Percentiles rank a stretch among this genome's conserved stretches.
Evolutionary conservation across 352 stramenopile genomes (phyloP).

Genomic region (Globisporangium echinulatum): DNA sequence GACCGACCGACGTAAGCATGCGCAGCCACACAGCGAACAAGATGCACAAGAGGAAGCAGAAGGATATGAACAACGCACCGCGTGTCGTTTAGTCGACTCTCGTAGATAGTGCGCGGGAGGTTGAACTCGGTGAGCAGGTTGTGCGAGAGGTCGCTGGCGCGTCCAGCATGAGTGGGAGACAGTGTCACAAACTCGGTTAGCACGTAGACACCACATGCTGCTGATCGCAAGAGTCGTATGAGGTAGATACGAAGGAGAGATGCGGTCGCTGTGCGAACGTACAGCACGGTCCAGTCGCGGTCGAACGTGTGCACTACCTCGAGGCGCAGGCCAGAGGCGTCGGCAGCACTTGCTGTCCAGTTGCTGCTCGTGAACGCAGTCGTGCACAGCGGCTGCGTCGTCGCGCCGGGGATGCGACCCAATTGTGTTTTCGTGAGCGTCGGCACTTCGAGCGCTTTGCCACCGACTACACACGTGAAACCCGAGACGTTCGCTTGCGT

Average conservation of each 20-base stretch:
- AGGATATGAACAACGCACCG: not conserved
- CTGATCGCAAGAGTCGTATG: not conserved
- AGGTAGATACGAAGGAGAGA: too few relatives aligned
- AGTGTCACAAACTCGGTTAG: not conserved
- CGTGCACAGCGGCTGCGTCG: not conserved
- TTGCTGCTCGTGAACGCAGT: constrained; percentile 3
- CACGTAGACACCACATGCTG: not conserved
- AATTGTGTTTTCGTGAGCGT: not conserved
- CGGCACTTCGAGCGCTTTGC: not conserved
- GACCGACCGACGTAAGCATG: too few relatives aligned
- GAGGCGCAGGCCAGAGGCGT: constrained; percentile 7
- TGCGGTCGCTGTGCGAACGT: not conserved
- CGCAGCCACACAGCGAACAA: too few relatives aligned
- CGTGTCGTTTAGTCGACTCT: not conserved
- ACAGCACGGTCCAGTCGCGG: constrained; percentile 4
- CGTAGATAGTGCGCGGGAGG: constrained; percentile 2
- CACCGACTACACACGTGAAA: constrained; percentile 9
- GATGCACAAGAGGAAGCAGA: not conserved
- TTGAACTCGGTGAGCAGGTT: constrained; percentile 12
- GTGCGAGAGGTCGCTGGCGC: constrained; percentile 8
- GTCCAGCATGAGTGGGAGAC: not conserved
- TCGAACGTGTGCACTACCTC: constrained; percentile 3
- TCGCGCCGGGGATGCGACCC: not conserved
- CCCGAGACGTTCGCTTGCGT: not conserved
- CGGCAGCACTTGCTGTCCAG: not conserved